Evolutionary conservation across 2,329 filamentous ascomycete species (phyloP).

Genomic region (Didymella keratinophila): DNA sequence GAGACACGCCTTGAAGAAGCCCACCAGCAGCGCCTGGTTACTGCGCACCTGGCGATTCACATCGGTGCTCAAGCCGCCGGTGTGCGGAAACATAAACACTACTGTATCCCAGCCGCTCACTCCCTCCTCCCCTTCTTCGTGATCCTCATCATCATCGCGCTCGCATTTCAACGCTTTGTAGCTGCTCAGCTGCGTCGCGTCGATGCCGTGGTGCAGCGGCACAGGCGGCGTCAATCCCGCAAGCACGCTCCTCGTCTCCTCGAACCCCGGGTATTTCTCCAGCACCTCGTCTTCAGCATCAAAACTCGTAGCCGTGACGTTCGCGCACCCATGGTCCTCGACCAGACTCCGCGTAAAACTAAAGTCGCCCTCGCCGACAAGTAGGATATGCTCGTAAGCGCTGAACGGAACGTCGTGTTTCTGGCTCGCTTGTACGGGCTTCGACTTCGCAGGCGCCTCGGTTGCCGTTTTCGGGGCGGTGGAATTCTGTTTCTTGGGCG

Average conservation of each 20-base stretch:
- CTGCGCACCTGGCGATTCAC: conserved; percentile 92
- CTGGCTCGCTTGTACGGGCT: conserved; percentile 37
- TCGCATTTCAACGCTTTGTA: conserved; percentile 40
- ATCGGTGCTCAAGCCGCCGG: conserved; percentile 89
- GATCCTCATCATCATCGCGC: conserved; percentile 30
- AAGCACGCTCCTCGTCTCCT: conserved; percentile 43
- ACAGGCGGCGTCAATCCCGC: conserved; percentile 44
- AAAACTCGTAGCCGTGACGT: conserved; percentile 73
- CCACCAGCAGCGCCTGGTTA: conserved; percentile 62
- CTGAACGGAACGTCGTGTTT: conserved; percentile 72
- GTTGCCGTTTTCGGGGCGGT: not conserved
- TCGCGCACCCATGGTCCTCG: conserved; percentile 69
- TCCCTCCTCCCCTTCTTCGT: conserved; percentile 13
- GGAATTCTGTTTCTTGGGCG: conserved; percentile 22
- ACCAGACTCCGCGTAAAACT: conserved; percentile 76
- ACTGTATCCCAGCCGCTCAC: conserved; percentile 72
- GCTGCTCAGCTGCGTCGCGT: conserved; percentile 65
- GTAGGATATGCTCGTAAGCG: conserved; percentile 71
- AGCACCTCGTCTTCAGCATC: conserved; percentile 68
- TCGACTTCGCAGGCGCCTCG: conserved; percentile 23
- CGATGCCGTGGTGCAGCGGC: conserved; percentile 63
- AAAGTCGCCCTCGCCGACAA: conserved; percentile 81
- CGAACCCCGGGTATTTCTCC: conserved; percentile 57
- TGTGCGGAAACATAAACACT: conserved; percentile 97
- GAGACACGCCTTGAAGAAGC: conserved; percentile 43